Conservation (phyloP, 768 basidiomycete species). For the Hygrophorus russula region DNA sequence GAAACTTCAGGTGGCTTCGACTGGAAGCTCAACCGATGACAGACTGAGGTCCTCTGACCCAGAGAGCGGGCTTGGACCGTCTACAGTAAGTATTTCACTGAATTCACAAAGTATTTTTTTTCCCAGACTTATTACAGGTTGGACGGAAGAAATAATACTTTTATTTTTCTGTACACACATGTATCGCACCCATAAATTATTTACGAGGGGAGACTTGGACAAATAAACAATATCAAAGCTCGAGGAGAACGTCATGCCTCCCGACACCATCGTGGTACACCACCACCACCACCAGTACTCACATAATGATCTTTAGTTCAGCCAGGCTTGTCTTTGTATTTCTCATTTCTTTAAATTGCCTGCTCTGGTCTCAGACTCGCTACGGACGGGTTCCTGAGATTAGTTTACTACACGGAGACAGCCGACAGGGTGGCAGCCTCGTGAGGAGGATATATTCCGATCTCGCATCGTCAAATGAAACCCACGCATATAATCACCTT, state of each 20-base stretch:
- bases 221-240: neutral
- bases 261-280: conserved; percentile 3
- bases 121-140: too few species aligned
- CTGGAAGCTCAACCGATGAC: neutral
- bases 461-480: conserved; percentile 18
- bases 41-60: neutral
- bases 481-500: conserved; percentile 6
- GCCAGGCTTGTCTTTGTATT: conserved; percentile 41
- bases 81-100: neutral
- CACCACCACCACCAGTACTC: conserved; percentile 1
- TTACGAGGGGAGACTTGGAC: too few species aligned
- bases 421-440: conserved; percentile 19
- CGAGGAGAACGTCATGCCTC: neutral
- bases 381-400: conserved; percentile 26
- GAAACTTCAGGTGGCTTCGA: neutral
- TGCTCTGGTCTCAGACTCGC: conserved; percentile 57
- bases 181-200: too few species aligned
- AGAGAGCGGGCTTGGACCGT: conserved; percentile 1
- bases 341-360: conserved; percentile 41
- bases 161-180: too few species aligned
- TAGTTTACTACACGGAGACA: conserved; percentile 11
- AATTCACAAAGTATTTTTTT: neutral
- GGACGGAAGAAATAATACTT: too few species aligned
- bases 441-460: conserved; percentile 32
- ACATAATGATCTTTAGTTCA: conserved; percentile 34